Evolutionary conservation across 75 land plant genomes (phyloP).

Genomic region (Pseudotsuga menziesii): DNA sequence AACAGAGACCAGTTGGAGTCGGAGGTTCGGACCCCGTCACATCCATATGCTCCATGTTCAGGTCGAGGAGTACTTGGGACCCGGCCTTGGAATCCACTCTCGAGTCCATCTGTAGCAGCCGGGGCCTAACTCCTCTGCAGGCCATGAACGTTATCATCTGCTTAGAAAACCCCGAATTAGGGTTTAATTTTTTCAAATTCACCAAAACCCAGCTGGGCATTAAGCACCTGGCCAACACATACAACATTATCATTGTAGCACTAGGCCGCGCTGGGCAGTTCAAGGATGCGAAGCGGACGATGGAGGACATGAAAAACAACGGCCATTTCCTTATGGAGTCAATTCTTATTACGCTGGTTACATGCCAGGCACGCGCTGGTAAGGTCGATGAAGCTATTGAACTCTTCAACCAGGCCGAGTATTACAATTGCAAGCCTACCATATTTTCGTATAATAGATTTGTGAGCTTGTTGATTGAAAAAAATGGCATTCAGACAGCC

Average conservation of each 20-base stretch:
- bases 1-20: no score
- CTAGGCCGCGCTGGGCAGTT: conserved; percentile 28
- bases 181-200: conserved; percentile 32
- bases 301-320: conserved; percentile 44
- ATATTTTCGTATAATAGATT: conserved; percentile 32
- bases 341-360: conserved; percentile 23
- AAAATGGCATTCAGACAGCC: conserved; percentile 31
- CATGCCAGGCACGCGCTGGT: conserved; percentile 24
- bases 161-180: conserved; percentile 11
- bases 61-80: neutral
- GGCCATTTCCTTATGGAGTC: conserved; percentile 24
- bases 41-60: neutral
- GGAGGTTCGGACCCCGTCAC: neutral
- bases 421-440: conserved; percentile 12
- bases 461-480: conserved; percentile 28
- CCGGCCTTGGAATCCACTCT: conserved; percentile 11
- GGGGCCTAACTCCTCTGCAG: conserved; percentile 17
- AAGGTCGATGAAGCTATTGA: conserved; percentile 25
- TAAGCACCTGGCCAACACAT: conserved; percentile 25
- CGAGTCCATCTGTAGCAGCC: neutral
- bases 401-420: conserved; percentile 21
- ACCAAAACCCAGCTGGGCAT: conserved; percentile 17
- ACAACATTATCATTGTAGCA: conserved; percentile 33
- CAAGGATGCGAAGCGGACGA: conserved; percentile 32
- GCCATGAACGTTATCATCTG: conserved; percentile 24